Evolutionary conservation across 1,284 basidiomycete genomes (phyloP).

Genomic region (Cryptococcus jaspeensis): DNA sequence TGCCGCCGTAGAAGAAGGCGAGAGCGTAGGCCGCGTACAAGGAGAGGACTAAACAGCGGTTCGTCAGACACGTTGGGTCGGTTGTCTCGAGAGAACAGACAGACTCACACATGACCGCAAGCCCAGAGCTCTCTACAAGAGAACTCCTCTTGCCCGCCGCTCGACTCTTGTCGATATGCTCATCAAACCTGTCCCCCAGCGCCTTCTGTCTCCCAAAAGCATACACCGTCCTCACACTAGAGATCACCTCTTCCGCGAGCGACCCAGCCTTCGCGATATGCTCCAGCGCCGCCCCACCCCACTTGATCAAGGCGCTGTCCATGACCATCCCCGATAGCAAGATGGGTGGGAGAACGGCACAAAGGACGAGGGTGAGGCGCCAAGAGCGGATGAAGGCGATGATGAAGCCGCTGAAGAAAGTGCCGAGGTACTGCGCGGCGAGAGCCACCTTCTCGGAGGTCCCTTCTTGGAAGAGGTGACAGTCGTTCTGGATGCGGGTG

Average conservation of each 20-base stretch:
- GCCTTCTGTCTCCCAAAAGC: constrained; percentile 82
- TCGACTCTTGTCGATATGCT: constrained; percentile 60
- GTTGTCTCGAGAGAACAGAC: no score
- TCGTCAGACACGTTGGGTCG: neutral
- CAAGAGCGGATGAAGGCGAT: constrained; percentile 62
- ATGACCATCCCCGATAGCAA: constrained; percentile 62
- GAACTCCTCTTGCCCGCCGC: constrained; percentile 66
- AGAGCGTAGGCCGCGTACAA: constrained; percentile 61
- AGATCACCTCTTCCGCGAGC: constrained; percentile 89
- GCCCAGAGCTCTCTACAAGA: constrained; percentile 63
- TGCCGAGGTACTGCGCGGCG: constrained; percentile 51
- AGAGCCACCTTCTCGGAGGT: constrained; percentile 79
- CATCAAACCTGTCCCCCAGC: constrained; percentile 69
- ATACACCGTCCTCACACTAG: constrained; percentile 61
- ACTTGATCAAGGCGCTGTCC: constrained; percentile 43
- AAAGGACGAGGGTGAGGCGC: constrained; percentile 84
- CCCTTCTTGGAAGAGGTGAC: constrained; percentile 76
- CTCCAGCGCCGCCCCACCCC: constrained; percentile 60
- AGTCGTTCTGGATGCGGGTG: constrained; percentile 81
- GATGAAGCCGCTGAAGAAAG: constrained; percentile 59
- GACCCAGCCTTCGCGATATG: constrained; percentile 78
- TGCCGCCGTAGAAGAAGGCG: constrained; percentile 53
- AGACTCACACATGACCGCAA: constrained; percentile 58
- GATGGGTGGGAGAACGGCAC: constrained; percentile 86
- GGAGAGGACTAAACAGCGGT: constrained; percentile 64